Evolutionary conservation across 441 rosid species (phyloP), one percentile per base, ranked within the genome.

Genomic region (Jatropha multifida): DNA sequence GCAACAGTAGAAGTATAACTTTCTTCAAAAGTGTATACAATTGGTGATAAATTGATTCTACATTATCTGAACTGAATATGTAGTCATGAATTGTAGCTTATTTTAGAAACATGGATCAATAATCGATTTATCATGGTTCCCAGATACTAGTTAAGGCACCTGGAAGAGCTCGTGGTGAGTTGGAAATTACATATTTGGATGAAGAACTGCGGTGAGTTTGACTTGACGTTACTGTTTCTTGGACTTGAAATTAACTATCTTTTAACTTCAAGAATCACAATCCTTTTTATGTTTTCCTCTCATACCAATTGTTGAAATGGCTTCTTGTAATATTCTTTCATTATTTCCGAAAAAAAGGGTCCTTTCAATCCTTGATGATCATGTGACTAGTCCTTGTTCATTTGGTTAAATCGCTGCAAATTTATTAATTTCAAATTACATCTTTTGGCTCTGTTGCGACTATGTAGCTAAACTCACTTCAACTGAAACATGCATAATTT

Each of bases 111-210:
- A 37, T 55, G 18, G 13, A 68, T 48, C 12, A 52, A 37, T 52
- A 52, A 37, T 12, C 12, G 1, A 23, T 48, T 48, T 37, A 52
- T 77, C 55, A 58, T 80, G 61, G 2, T 82, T 9, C 74, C 73
- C 81, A 95, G 98, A 89, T 93, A 77, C 94, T 97, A 18, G 26
- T 95, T 41, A 93, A 91, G 81, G 96, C 99, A 59, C 98, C 97
- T 37, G 96, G 64, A 68, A 84, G 87, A 38, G 97, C 96, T 65
- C 92, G 90, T 37, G 98, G 99, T 42, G 94, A 93, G 72, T 72
- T 95, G 51, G 99, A 95, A 83, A 93, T 89, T 66, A 93, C 99
- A 12, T 95, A 91, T 78, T 85, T 95, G 74, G 99, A 95, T 68
- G 94, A 93, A 64, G 99, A 95, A 69, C 75, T 93, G 60, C 75